These are phyloP conservation scores for Xylaria sp. DNA, from an alignment of 2,329 filamentous ascomycete genomes.

Conservation along the genomic window DNA sequence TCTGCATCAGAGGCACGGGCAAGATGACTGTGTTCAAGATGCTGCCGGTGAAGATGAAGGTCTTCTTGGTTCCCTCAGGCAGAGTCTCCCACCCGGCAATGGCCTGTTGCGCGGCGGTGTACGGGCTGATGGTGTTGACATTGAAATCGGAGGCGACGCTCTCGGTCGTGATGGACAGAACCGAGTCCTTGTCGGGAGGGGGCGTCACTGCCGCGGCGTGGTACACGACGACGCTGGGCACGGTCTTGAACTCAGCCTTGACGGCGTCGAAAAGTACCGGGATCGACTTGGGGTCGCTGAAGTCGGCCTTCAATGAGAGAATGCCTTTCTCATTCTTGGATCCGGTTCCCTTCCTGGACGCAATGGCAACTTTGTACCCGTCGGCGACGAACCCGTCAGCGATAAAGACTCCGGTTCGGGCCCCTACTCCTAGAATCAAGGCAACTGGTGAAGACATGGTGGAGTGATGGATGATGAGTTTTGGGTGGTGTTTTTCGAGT, in stretches of 20 bases:
- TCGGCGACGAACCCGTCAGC: slow-evolving; percentile 42
- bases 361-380: slow-evolving; percentile 42
- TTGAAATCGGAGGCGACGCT: slow-evolving; percentile 49
- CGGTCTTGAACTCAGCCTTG: slow-evolving; percentile 48
- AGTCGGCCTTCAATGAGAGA: slow-evolving; percentile 53
- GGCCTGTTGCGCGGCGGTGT: slow-evolving; percentile 54
- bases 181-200: slow-evolving; percentile 47
- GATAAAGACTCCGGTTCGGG: slow-evolving; percentile 39
- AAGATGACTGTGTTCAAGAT: slow-evolving; percentile 48
- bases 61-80: slow-evolving; percentile 38
- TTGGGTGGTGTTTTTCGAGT: not conserved
- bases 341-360: slow-evolving; percentile 39
- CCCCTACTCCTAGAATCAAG: slow-evolving; percentile 43
- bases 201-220: slow-evolving; percentile 53
- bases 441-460: slow-evolving; percentile 31
- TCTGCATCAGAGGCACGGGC: slow-evolving; percentile 47
- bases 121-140: slow-evolving; percentile 53
- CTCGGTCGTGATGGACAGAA: slow-evolving; percentile 49
- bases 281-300: slow-evolving; percentile 49
- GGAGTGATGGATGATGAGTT: not conserved
- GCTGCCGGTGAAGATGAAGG: slow-evolving; percentile 53
- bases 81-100: slow-evolving; percentile 51
- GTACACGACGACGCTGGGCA: slow-evolving; percentile 57
- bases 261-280: slow-evolving; percentile 51
- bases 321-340: slow-evolving; percentile 40